Conservation (phyloP, 2,329 filamentous ascomycete species). For the Pseudogymnoascus sp. region DNA sequence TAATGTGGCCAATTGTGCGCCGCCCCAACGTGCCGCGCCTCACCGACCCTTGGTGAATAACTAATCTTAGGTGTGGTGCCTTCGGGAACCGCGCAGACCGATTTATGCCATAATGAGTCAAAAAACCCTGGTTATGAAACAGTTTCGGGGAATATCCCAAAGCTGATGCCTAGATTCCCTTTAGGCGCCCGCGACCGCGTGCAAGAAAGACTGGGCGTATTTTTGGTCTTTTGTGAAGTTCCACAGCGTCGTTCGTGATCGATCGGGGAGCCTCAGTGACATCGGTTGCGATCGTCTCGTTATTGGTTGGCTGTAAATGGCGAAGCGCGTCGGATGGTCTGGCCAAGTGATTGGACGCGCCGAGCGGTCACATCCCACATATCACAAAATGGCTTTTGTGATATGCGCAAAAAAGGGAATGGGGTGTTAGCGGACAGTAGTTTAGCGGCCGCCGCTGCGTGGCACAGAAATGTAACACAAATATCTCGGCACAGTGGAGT, state of each 20-base stretch:
- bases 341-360: conserved; percentile 2
- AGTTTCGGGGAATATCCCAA: conserved; percentile 19
- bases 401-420: conserved; percentile 1
- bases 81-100: background rate
- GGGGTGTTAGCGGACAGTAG: background rate
- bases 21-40: background rate
- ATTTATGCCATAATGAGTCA: conserved; percentile 13
- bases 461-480: conserved; percentile 6
- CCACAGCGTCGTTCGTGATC: background rate
- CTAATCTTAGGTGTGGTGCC: background rate
- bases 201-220: background rate
- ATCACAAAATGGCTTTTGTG: conserved; percentile 7
- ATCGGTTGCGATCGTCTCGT: background rate
- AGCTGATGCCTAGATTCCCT: conserved; percentile 16
- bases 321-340: background rate
- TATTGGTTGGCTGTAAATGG: conserved; percentile 2
- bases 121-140: conserved; percentile 18
- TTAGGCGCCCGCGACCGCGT: conserved; percentile 12
- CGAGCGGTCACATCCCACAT: background rate
- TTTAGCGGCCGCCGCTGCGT: conserved; percentile 3
- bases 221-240: background rate
- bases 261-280: conserved; percentile 3
- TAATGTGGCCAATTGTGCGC: background rate
- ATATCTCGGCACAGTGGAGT: conserved; percentile 5
- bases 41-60: background rate